Evolutionary conservation across 768 basidiomycete species (phyloP).

Genomic region (Zangia roseola): DNA sequence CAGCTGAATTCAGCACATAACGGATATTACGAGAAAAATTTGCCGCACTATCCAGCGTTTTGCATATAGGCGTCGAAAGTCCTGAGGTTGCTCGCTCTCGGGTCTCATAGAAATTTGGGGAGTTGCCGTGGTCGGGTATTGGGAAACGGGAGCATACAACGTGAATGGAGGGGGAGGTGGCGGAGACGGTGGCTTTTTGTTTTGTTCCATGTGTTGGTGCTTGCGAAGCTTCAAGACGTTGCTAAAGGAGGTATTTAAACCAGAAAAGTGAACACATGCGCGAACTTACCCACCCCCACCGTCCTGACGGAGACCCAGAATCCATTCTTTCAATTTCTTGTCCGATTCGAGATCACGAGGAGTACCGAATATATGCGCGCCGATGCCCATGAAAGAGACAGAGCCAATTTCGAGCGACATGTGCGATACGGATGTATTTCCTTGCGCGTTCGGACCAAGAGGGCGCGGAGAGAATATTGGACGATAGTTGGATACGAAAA

Average conservation of each 20-base stretch:
- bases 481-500: slow-evolving; percentile 49
- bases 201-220: slow-evolving; percentile 22
- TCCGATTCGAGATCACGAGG: slow-evolving; percentile 48
- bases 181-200: slow-evolving; percentile 5
- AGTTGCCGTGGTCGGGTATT: not conserved
- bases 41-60: slow-evolving; percentile 29
- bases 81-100: slow-evolving; percentile 5
- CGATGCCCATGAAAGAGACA: slow-evolving; percentile 43
- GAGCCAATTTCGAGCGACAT: slow-evolving; percentile 55
- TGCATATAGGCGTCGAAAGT: slow-evolving; percentile 14
- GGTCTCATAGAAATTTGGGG: slow-evolving; percentile 3
- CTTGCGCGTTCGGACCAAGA: slow-evolving; percentile 27
- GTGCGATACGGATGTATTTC: slow-evolving; percentile 40
- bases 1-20: not conserved
- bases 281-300: slow-evolving; percentile 61
- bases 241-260: slow-evolving; percentile 21
- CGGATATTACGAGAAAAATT: not conserved
- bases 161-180: slow-evolving; percentile 7
- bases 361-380: slow-evolving; percentile 45
- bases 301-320: slow-evolving; percentile 49
- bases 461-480: slow-evolving; percentile 56
- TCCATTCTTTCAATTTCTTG: slow-evolving; percentile 47
- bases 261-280: not conserved
- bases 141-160: not conserved
- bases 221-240: slow-evolving; percentile 49